Evolutionary conservation across 2,329 filamentous ascomycete genomes (phyloP).

Genomic region (Xylaria multiplex): DNA sequence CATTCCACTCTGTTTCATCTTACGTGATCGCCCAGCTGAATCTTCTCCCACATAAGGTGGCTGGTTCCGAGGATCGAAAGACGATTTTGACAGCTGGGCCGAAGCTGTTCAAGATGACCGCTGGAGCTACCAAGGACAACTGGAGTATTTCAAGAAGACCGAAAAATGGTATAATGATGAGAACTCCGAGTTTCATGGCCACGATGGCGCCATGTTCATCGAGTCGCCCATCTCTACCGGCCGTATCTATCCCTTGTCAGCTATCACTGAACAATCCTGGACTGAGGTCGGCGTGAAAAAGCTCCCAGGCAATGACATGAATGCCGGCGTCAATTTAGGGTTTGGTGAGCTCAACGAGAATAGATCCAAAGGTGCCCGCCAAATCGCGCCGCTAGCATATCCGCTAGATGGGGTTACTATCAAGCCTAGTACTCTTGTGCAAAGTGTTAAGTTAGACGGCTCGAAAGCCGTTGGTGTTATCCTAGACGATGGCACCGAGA

Average conservation of each 20-base stretch:
- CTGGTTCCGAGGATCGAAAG: conserved; percentile 54
- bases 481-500: conserved; percentile 33
- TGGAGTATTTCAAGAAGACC: conserved; percentile 53
- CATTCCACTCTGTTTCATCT: too few species aligned
- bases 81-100: conserved; percentile 49
- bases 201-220: conserved; percentile 44
- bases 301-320: conserved; percentile 36
- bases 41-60: conserved; percentile 35
- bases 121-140: conserved; percentile 50
- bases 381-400: conserved; percentile 27
- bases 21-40: too few species aligned
- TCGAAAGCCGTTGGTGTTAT: conserved; percentile 32
- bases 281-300: conserved; percentile 45
- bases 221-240: conserved; percentile 42
- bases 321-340: conserved; percentile 40
- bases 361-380: conserved; percentile 34
- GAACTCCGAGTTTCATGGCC: conserved; percentile 42
- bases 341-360: conserved; percentile 44
- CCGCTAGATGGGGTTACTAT: conserved; percentile 27
- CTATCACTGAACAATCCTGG: conserved; percentile 47
- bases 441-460: conserved; percentile 29
- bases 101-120: too few species aligned
- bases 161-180: conserved; percentile 44
- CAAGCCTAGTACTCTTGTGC: conserved; percentile 37
- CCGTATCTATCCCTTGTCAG: conserved; percentile 50